A percentile compares a stretch with the other conserved stretches of the same genome.
Evolutionary conservation across 495 filamentous ascomycete species (phyloP).

Genomic region (Penicilliopsis zonata): DNA sequence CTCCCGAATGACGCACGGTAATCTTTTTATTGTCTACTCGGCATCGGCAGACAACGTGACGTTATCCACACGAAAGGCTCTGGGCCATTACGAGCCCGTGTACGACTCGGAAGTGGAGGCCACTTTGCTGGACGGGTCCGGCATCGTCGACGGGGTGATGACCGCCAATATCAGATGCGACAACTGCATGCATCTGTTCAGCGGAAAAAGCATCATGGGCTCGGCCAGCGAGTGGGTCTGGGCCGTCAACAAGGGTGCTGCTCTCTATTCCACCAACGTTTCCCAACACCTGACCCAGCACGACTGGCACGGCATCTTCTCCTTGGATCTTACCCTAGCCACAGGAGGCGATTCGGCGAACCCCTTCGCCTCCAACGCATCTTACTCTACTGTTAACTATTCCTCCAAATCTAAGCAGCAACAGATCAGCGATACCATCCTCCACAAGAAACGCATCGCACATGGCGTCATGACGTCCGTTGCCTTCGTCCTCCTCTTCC

Average conservation of each 20-base stretch:
- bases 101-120: conserved; percentile 32
- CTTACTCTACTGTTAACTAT: conserved; percentile 3
- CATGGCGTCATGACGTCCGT: conserved; percentile 25
- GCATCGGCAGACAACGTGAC: conserved; percentile 46
- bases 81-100: conserved; percentile 33
- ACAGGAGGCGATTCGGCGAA: conserved; percentile 44
- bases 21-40: conserved; percentile 54
- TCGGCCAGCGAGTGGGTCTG: conserved; percentile 45
- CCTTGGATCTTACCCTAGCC: conserved; percentile 42
- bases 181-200: conserved; percentile 40
- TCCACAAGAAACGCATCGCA: conserved; percentile 17
- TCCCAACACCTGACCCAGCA: conserved; percentile 43
- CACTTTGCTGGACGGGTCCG: conserved; percentile 46
- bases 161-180: conserved; percentile 46
- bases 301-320: conserved; percentile 36
- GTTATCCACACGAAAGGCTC: conserved; percentile 40
- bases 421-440: conserved; percentile 7
- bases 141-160: conserved; percentile 37
- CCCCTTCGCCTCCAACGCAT: conserved; percentile 31
- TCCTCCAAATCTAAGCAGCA: conserved; percentile 5
- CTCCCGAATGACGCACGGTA: conserved; percentile 40
- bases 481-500: conserved; percentile 30
- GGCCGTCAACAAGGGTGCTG: conserved; percentile 40
- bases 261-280: conserved; percentile 37
- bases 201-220: conserved; percentile 31